phyloP scores from a whole-genome alignment of 306 rosid species.

The Dryas alaskensis region DNA sequence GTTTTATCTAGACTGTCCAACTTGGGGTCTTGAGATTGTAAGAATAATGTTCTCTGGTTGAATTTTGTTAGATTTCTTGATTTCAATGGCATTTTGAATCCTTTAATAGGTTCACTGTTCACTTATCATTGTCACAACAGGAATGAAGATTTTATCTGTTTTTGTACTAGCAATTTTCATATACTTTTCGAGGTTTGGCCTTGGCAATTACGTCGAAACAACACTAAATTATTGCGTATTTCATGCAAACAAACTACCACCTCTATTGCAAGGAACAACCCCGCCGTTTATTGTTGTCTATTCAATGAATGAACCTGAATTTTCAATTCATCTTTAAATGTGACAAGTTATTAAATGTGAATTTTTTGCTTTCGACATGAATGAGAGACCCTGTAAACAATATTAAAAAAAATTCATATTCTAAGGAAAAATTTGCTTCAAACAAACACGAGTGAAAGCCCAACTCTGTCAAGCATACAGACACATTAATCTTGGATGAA shows the following conservation, averaged over 20 bases:
- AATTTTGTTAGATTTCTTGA: constrained; percentile 22
- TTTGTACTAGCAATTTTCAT: neutral
- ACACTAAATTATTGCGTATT: neutral
- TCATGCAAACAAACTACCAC: neutral
- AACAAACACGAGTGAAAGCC: neutral
- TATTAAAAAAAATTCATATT: neutral
- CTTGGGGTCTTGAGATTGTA: constrained; percentile 28
- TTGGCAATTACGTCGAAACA: neutral
- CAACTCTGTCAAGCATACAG: neutral
- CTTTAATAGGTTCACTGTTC: too few relatives aligned
- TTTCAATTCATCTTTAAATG: neutral
- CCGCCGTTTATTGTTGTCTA: too few relatives aligned
- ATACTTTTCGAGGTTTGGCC: neutral
- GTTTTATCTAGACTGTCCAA: constrained; percentile 26
- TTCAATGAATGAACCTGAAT: neutral
- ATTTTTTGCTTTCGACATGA: neutral
- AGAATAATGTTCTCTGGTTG: constrained; percentile 38
- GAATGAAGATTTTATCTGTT: too few relatives aligned
- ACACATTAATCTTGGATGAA: constrained; percentile 45
- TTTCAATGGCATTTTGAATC: constrained; percentile 25
- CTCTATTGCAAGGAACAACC: too few relatives aligned
- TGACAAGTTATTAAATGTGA: neutral
- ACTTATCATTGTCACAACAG: neutral
- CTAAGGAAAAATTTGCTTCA: too few relatives aligned
- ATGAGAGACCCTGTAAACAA: neutral